These are phyloP conservation scores for Vitis cinerea DNA, from an alignment of 164 flowering plant genomes.

Conservation along the genomic window DNA sequence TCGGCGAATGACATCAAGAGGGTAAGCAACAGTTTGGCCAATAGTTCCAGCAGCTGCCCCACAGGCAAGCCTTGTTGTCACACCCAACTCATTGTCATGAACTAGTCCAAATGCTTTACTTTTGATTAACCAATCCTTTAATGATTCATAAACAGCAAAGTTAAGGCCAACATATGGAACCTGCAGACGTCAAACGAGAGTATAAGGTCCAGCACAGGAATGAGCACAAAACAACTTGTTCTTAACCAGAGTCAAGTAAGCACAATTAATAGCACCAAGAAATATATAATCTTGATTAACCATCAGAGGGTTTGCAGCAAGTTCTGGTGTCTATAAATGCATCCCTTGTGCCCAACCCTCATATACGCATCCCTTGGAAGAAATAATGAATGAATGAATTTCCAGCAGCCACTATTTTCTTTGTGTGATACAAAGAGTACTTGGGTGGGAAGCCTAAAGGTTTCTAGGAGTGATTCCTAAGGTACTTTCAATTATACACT, in stretches of 20 bases:
- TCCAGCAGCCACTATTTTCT: too few relatives aligned
- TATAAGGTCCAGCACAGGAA: conserved; percentile 2
- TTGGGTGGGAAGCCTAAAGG: too few relatives aligned
- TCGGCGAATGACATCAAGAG: conserved; percentile 94
- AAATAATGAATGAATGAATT: too few relatives aligned
- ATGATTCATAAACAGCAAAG: conserved; percentile 96
- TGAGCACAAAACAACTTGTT: neutral
- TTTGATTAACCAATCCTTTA: conserved; percentile 83
- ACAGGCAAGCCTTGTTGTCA: conserved; percentile 83
- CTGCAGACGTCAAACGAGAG: conserved; percentile 33
- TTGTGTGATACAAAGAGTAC: too few relatives aligned
- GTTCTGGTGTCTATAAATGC: neutral
- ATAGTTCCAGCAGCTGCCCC: conserved; percentile 98
- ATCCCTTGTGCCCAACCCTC: neutral
- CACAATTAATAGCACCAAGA: neutral
- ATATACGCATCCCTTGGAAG: too few relatives aligned
- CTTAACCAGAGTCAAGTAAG: neutral
- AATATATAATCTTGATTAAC: neutral
- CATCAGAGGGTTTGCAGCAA: neutral
- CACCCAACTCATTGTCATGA: conserved; percentile 65
- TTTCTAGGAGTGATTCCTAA: too few relatives aligned
- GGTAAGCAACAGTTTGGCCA: conserved; percentile 97
- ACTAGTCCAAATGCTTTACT: conserved; percentile 64
- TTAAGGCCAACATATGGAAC: conserved; percentile 95
- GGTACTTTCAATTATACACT: too few relatives aligned